Conservation (phyloP, 495 filamentous ascomycete genomes). For the Penicillium roqueforti region DNA sequence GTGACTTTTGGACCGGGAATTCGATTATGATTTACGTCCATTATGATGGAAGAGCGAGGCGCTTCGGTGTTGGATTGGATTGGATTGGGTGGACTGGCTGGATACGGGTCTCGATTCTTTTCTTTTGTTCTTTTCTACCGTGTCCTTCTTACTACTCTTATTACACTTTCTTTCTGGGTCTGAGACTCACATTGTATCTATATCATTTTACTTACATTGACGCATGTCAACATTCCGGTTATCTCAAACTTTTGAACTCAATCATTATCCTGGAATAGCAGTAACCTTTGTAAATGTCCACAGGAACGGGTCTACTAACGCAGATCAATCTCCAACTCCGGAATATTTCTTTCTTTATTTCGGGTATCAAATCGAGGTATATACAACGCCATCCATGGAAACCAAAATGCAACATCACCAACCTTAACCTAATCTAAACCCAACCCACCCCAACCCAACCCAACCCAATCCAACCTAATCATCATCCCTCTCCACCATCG, state of each 20-base stretch:
- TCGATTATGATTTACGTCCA: background rate
- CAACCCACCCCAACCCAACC: background rate
- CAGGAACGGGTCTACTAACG: too few relatives aligned
- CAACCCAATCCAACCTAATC: slow-evolving; percentile 1
- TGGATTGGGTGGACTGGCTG: background rate
- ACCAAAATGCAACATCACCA: background rate
- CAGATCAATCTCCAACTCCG: background rate
- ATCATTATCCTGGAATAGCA: background rate
- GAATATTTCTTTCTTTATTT: background rate
- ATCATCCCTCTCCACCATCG: slow-evolving; percentile 28
- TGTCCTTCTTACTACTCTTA: slow-evolving; percentile 10
- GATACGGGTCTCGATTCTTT: background rate
- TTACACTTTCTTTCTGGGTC: slow-evolving; percentile 4
- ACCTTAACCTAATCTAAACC: background rate
- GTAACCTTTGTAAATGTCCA: background rate
- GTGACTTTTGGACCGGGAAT: background rate
- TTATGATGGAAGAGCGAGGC: background rate
- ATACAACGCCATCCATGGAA: background rate
- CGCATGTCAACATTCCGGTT: background rate
- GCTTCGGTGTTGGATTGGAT: background rate
- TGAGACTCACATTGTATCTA: slow-evolving; percentile 13
- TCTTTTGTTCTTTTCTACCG: slow-evolving; percentile 11
- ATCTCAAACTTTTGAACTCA: background rate
- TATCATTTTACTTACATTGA: slow-evolving; percentile 7
- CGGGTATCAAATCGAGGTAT: background rate